Conservation (phyloP, 73 alveolate species). For the Paramecium octaurelia region DNA sequence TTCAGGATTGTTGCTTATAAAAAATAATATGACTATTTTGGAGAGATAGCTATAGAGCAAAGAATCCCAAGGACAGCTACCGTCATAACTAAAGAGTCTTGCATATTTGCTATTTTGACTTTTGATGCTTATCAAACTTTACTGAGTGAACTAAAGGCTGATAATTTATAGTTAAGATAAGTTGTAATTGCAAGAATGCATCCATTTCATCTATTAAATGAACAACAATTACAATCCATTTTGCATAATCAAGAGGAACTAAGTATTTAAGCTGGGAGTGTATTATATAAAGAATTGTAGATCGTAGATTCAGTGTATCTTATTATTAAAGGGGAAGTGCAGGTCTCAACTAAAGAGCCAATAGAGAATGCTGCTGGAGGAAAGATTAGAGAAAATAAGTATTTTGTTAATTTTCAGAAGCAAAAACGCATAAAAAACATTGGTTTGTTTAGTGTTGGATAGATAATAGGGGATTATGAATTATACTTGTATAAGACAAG, state of each 20-base stretch:
- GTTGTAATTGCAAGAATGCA: background rate
- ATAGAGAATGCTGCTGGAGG: background rate
- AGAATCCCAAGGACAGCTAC: conserved; percentile 33
- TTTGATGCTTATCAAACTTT: background rate
- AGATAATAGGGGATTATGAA: conserved; percentile 37
- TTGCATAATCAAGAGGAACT: background rate
- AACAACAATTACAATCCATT: background rate
- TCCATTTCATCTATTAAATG: conserved; percentile 7
- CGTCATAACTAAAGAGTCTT: background rate
- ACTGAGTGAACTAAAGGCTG: background rate
- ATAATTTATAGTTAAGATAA: background rate
- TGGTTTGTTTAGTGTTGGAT: background rate
- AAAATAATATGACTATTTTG: conserved; percentile 26
- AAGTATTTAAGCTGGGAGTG: background rate
- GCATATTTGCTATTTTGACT: conserved; percentile 4
- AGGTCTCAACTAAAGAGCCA: background rate
- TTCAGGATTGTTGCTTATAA: background rate
- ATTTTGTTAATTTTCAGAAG: background rate
- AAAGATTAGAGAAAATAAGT: background rate
- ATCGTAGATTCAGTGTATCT: background rate
- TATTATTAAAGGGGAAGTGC: background rate
- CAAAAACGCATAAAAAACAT: background rate
- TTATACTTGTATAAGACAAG: background rate
- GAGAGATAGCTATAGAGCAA: conserved; percentile 17
- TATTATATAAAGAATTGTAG: background rate